Evolutionary conservation across 805 yeast genomes (phyloP).

Genomic region (Ogataea polymorpha): DNA sequence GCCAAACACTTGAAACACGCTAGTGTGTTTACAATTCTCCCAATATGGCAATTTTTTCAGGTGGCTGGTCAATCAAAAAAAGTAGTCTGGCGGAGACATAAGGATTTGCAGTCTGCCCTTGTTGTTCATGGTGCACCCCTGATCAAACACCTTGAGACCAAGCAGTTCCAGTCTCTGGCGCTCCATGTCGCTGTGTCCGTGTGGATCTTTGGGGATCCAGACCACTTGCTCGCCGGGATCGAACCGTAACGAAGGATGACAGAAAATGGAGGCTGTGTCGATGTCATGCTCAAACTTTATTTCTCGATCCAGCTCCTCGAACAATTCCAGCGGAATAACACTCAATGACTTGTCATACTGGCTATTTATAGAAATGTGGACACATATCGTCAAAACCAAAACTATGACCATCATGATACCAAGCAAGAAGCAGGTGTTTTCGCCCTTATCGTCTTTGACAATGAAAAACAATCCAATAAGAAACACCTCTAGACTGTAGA

Average conservation of each 20-base stretch:
- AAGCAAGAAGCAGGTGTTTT: conserved; percentile 46
- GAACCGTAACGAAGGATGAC: conserved; percentile 26
- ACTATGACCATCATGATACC: conserved; percentile 47
- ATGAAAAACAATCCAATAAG: conserved; percentile 72
- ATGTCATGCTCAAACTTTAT: conserved; percentile 1
- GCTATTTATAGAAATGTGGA: conserved; percentile 50
- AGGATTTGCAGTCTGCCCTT: conserved; percentile 10
- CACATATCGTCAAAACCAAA: conserved; percentile 51
- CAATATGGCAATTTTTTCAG: conserved; percentile 7
- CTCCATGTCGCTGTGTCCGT: conserved; percentile 31
- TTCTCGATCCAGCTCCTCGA: conserved; percentile 4
- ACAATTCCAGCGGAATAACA: conserved; percentile 36
- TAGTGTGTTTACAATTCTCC: conserved; percentile 15
- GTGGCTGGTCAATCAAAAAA: conserved; percentile 20
- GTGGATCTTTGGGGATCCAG: conserved; percentile 33
- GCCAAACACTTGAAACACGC: background rate
- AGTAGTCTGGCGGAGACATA: conserved; percentile 20
- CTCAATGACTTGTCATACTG: conserved; percentile 37
- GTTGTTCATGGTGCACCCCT: conserved; percentile 17
- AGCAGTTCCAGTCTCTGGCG: conserved; percentile 20
- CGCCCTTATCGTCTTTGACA: conserved; percentile 48
- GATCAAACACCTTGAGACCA: conserved; percentile 20
- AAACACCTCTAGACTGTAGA: conserved; percentile 77
- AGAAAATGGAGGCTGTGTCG: conserved; percentile 14
- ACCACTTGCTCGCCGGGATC: conserved; percentile 19